Evolutionary conservation across 192 early-diverging fungal species (phyloP).

Genomic region (Kickxella alabastrina): DNA sequence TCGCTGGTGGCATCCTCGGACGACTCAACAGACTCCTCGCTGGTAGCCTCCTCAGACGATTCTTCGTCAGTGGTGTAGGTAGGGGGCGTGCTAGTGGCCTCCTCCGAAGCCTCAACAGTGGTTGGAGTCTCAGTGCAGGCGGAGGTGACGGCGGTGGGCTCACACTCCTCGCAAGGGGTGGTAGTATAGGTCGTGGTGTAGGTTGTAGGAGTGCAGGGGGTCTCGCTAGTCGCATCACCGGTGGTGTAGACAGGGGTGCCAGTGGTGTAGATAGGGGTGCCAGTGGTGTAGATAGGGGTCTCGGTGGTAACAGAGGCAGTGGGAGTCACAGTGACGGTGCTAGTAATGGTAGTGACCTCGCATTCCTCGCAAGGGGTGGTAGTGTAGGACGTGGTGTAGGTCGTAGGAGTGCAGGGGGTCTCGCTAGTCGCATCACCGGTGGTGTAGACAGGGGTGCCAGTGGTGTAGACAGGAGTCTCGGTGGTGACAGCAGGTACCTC

Average conservation of each 20-base stretch:
- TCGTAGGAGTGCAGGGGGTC: slow-evolving; percentile 15
- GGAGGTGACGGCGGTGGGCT: slow-evolving; percentile 14
- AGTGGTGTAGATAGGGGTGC: too few species aligned
- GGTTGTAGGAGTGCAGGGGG: slow-evolving; percentile 18
- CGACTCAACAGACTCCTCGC: background rate
- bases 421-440: background rate
- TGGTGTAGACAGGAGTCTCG: background rate
- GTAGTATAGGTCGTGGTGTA: slow-evolving; percentile 15
- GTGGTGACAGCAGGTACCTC: slow-evolving; percentile 3
- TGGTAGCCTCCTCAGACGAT: slow-evolving; percentile 5
- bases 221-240: background rate
- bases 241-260: background rate
- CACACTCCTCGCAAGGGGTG: slow-evolving; percentile 18
- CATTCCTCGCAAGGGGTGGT: slow-evolving; percentile 20
- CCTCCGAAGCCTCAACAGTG: slow-evolving; percentile 7
- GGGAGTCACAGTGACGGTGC: slow-evolving; percentile 5
- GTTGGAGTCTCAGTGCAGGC: slow-evolving; percentile 12
- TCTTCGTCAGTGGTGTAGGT: slow-evolving; percentile 4
- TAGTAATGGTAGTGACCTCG: slow-evolving; percentile 15
- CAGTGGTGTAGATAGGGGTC: background rate
- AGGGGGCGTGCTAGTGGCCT: slow-evolving; percentile 7
- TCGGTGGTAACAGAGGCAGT: slow-evolving; percentile 3
- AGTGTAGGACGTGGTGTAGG: slow-evolving; percentile 14
- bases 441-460: background rate
- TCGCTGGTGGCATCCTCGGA: slow-evolving; percentile 11